Conservation (phyloP, 176 grass and related monocot species). For the Oryza brachyantha region DNA sequence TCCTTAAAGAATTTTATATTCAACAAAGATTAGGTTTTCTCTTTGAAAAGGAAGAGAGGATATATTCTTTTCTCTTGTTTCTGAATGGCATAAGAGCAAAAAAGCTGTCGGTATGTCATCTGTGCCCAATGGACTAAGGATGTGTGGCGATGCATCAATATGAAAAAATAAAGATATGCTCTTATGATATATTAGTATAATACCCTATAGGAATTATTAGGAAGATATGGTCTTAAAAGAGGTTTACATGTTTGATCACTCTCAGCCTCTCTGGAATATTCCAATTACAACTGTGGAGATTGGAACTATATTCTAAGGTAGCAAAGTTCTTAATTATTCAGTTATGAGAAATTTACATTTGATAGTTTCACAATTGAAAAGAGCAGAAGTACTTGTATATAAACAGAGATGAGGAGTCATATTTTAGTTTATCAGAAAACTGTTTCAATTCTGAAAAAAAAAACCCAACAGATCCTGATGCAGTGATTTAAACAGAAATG, state of each 20-base stretch:
- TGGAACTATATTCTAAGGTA: background rate
- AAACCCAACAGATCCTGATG: background rate
- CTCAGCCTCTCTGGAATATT: background rate
- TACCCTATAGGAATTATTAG: background rate
- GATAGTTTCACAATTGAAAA: background rate
- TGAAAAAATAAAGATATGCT: conserved; percentile 6
- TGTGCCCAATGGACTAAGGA: background rate
- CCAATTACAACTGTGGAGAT: background rate
- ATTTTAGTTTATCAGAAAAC: background rate
- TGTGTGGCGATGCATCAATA: background rate
- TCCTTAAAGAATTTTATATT: background rate
- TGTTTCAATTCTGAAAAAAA: background rate
- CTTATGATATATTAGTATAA: background rate
- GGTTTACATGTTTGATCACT: background rate
- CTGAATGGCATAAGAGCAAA: background rate
- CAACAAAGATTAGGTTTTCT: background rate
- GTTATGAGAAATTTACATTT: background rate
- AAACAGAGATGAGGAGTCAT: background rate
- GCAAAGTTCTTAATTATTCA: background rate
- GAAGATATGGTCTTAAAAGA: conserved; percentile 9
- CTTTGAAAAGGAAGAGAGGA: background rate
- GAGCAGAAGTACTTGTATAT: background rate
- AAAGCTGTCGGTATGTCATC: background rate
- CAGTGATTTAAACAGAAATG: too few relatives aligned
- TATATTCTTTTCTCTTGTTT: background rate